These are phyloP conservation scores for Lipomyces oligophaga DNA, from an alignment of 805 yeast genomes.

Conservation along the genomic window DNA sequence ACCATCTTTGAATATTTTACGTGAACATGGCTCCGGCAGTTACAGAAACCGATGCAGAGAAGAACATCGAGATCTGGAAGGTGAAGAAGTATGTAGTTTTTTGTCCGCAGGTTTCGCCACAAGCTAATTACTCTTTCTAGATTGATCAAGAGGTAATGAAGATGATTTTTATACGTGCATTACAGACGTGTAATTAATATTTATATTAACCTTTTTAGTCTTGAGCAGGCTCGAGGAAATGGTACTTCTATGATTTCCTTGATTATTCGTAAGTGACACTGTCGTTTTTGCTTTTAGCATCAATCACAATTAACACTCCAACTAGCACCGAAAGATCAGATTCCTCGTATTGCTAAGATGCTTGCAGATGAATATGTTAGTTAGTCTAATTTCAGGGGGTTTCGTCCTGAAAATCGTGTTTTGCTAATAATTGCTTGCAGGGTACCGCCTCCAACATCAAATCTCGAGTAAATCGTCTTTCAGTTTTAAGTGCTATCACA, in stretches of 20 bases:
- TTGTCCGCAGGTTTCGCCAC: conserved; percentile 26
- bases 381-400: too few species aligned
- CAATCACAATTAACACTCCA: conserved; percentile 35
- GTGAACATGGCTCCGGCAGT: conserved; percentile 38
- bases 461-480: conserved; percentile 93
- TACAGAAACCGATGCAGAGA: conserved; percentile 74
- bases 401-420: too few species aligned
- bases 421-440: not conserved
- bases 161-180: not conserved
- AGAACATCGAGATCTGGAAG: conserved; percentile 98
- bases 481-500: conserved; percentile 94
- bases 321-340: conserved; percentile 81
- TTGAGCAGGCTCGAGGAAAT: conserved; percentile 92
- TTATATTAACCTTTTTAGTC: conserved; percentile 38
- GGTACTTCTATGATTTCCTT: conserved; percentile 99
- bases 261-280: conserved; percentile 49
- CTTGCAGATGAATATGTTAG: conserved; percentile 81
- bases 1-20: not conserved
- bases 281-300: not conserved
- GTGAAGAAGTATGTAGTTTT: conserved; percentile 59
- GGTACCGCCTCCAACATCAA: conserved; percentile 98
- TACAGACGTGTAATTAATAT: not conserved
- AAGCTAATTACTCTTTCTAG: conserved; percentile 38
- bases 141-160: not conserved
- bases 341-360: conserved; percentile 81